Evolutionary conservation across 768 basidiomycete species (phyloP), one percentile per base, ranked within the genome.

Genomic region (Postia placenta): DNA sequence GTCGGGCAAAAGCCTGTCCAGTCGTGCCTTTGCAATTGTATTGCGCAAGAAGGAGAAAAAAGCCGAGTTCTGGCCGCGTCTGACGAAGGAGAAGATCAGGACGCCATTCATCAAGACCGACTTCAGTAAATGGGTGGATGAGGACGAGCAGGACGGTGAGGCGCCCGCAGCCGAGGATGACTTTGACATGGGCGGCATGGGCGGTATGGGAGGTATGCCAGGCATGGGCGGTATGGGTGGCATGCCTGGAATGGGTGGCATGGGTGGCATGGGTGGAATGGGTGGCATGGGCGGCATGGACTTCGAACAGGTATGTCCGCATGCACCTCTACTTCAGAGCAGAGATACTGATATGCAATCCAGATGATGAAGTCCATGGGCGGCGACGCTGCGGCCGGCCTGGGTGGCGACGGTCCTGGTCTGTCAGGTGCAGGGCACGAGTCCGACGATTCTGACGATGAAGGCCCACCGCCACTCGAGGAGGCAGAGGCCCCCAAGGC

Each of bases 51-150:
- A 92, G 66, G 81, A 83, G 49, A 60, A 64, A 25, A 69, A 83
- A 62, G 64, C 69, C 12, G 95, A 92, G 57, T 98, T 78, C 68
- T 98, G 95, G 95, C 89, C 91, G 22, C 80, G 94, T 50, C 73
- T 98, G 45, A 92, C 89, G 41, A 92, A 95, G 67, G 87, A 88
- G 52, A 94, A 92, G 67, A 62, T 79, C 52, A 89, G 79, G 68
- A 81, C 75, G 44, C 72, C 82, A 49, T 94, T 80, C 69, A 71
- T 97, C 67, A 97, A 96, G 78, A 96, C 92, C 39, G 91, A 97
- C 67, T 97, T 97, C 66, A 74, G 74, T 56, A 95, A 89, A 72
- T 97, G 93, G 93, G 86, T 87, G 36, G 94, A 97, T 61, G 94
- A 97, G 71, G 95, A 97, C 63, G 94, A 98, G 65, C 95, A 97